Evolutionary conservation across 441 rosid species (phyloP).

Genomic region (Populus hybrid): DNA sequence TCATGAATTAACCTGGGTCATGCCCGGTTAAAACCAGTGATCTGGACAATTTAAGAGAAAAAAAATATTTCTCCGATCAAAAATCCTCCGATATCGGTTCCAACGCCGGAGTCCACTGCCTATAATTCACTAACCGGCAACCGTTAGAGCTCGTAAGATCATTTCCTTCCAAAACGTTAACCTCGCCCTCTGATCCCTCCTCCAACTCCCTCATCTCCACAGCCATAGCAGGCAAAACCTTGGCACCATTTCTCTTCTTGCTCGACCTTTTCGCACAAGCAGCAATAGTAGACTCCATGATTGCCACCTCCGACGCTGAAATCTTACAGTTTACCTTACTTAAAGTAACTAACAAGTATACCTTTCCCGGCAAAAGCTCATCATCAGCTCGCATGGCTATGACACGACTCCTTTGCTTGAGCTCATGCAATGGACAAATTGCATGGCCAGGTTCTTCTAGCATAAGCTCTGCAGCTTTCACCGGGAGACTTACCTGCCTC

Average conservation of each 20-base stretch:
- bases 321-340: slow-evolving; percentile 27
- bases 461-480: slow-evolving; percentile 49
- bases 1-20: not conserved
- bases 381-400: slow-evolving; percentile 43
- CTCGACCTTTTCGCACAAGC: slow-evolving; percentile 5
- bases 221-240: slow-evolving; percentile 25
- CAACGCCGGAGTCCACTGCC: slow-evolving; percentile 39
- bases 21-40: not conserved
- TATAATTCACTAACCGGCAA: slow-evolving; percentile 16
- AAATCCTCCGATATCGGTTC: slow-evolving; percentile 39
- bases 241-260: slow-evolving; percentile 18
- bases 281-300: slow-evolving; percentile 16
- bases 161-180: not conserved
- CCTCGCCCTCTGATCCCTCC: slow-evolving; percentile 3
- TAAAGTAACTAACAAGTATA: slow-evolving; percentile 30
- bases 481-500: slow-evolving; percentile 21
- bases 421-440: slow-evolving; percentile 23
- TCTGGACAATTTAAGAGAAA: not conserved
- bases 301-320: slow-evolving; percentile 27
- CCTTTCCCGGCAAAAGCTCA: slow-evolving; percentile 30
- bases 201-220: not conserved
- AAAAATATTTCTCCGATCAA: not conserved
- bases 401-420: slow-evolving; percentile 24
- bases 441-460: slow-evolving; percentile 42
- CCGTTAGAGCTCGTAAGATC: not conserved